Base-by-base conservation (phyloP, 352 stramenopile species). In the Pythium oligandrum region DNA sequence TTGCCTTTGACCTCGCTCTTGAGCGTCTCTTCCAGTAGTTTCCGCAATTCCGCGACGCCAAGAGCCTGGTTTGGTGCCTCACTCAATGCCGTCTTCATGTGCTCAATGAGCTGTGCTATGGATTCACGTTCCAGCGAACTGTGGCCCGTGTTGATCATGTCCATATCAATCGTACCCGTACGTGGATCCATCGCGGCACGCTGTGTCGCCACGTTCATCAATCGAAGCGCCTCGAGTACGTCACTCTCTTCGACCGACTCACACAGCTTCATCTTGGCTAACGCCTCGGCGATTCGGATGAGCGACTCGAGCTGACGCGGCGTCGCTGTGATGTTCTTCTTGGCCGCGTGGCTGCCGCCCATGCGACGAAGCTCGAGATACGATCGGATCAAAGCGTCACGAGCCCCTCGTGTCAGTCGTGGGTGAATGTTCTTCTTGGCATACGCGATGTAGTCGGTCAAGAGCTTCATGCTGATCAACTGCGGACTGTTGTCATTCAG, bases 121-220 rank as follows among this genome's bases (percentile, higher is more conserved):
- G 78, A 71, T 53, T 98, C 83, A 12, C 94, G 85, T 64, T 98
- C 95, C 6, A 88, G 71, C 38, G 84, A 87, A 52, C 83, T 95
- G 59, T 95, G 78, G 26, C 95, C 96, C 4, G 95, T 99, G 48
- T 96, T 96, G 67, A 99, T 98, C 90, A 98, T 98, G 68, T 99
- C 97, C 96, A 99, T 99, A 71, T 99, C 97, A 65, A 99, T 99
- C n/a, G 91, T 94, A 37, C 97, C 97, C 2, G 97, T 99, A 42
- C 92, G 74, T 35, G 96, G 96, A 64, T 99, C 97, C 61, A 98
- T 99, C 9, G 97, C 97, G 6, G 97, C 93, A 39, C 85, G 88
- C 69, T 99, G 96, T 8, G 96, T 99, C 5, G 96, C 96, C 44
- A 98, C 90, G 54, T 96, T 97, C 93, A 99, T 98, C 8, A 99